Evolutionary conservation across 306 rosid species (phyloP).

Genomic region (Comarum palustre): DNA sequence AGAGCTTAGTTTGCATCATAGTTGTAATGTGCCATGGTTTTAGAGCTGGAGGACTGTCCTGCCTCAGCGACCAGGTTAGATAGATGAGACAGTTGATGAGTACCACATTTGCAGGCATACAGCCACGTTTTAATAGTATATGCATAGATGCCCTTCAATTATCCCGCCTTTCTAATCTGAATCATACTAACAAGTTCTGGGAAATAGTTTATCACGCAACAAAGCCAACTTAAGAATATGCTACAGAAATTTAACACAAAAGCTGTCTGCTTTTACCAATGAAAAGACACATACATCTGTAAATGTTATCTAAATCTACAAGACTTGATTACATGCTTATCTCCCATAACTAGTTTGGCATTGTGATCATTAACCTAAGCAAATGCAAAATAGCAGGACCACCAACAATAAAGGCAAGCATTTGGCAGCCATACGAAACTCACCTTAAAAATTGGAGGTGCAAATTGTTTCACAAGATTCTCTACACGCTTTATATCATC

Average conservation of each 20-base stretch:
- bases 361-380: not conserved
- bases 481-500: slow-evolving; percentile 59
- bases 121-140: not conserved
- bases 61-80: not conserved
- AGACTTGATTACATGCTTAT: not conserved
- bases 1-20: not conserved
- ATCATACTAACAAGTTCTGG: not conserved
- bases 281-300: not conserved
- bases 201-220: not conserved
- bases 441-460: slow-evolving; percentile 82
- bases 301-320: not conserved
- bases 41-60: not conserved
- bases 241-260: not conserved
- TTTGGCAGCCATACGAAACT: slow-evolving; percentile 35
- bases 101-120: not conserved
- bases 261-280: not conserved
- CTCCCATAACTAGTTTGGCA: not conserved
- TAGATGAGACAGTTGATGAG: not conserved
- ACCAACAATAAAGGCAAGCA: not conserved
- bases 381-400: not conserved
- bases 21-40: not conserved
- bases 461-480: slow-evolving; percentile 57
- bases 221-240: not conserved
- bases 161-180: not conserved
- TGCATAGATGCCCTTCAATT: not conserved